Base-by-base conservation (phyloP, 352 stramenopile genomes). In the Phytophthora meadii region DNA sequence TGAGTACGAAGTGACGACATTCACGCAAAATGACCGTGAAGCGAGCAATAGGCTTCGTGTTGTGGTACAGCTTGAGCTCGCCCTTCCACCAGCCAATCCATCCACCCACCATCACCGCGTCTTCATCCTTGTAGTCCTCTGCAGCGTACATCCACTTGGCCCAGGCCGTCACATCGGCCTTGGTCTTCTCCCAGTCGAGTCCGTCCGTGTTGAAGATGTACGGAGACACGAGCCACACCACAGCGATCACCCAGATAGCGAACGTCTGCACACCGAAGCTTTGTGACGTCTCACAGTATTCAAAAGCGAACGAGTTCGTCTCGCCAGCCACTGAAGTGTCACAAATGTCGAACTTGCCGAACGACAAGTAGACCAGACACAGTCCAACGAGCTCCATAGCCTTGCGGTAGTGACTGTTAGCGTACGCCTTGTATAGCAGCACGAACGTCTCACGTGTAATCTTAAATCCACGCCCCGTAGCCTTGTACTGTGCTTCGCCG, bases 181-280 rank as follows among this genome's bases (percentile, higher is more conserved):
- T 94, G 0, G 86, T 92, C 69, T 94, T 94, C 50, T 92, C 81
- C 77, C 83, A 94, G 40, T 94, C 86, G 2, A 94, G 65, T 19
- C 86, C 86, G 37, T 94, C 86, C n/a, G 84, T 92, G 70, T 94
- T 94, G 72, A 94, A 94, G 40, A 94, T 80, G 65, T 91, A 94
- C 14, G 86, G 86, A 24, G 84, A 87, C 34, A 92, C 52, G 6
- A 94, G 46, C 84, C 84, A 94, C 27, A 93, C 65, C 15, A 92
- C 65, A 1, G 83, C 66, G 51, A 94, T 93, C 14, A 82, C 74
- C 84, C 84, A 94, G 54, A 92, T 88, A 14, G 86, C 78, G 53
- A 94, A 94, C 8, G 86, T 93, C 48, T 93, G 84, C 48, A 91
- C 85, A 37, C 86, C 86, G 34, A 88, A 94, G 36, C 75, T 82